Conservation (phyloP, 2,329 filamentous ascomycete species). For the Phoma sp. region DNA sequence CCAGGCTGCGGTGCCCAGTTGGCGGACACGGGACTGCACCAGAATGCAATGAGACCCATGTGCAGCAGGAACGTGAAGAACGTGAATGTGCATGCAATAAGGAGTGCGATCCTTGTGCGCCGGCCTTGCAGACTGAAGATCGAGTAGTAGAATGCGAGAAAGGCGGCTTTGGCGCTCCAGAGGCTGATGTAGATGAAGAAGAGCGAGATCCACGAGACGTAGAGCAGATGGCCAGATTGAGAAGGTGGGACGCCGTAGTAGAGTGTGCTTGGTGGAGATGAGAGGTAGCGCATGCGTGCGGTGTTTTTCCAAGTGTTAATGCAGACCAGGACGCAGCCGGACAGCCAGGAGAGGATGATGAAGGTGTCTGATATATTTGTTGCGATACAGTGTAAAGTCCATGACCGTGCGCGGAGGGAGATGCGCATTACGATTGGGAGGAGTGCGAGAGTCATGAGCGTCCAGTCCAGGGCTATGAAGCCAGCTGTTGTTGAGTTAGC, state of each 20-base stretch:
- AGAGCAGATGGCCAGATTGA: constrained; percentile 37
- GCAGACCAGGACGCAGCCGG: constrained; percentile 22
- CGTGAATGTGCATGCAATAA: background rate
- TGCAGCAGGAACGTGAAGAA: background rate
- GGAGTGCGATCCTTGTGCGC: constrained; percentile 16
- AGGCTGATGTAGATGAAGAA: constrained; percentile 44
- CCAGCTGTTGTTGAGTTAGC: constrained; percentile 26
- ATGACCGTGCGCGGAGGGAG: constrained; percentile 27
- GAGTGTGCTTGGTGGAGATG: background rate
- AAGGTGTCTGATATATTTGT: constrained; percentile 31
- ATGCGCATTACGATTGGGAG: constrained; percentile 38
- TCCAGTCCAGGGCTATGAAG: constrained; percentile 39
- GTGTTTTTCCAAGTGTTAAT: constrained; percentile 44
- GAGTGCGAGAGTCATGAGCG: constrained; percentile 36
- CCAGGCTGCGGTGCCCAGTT: background rate
- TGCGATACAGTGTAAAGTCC: constrained; percentile 16
- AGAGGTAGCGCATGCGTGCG: constrained; percentile 34
- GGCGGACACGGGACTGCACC: background rate
- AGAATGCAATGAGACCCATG: background rate
- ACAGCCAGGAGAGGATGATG: constrained; percentile 28
- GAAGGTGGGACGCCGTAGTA: constrained; percentile 24
- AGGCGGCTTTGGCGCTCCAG: constrained; percentile 39
- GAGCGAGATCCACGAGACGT: constrained; percentile 41
- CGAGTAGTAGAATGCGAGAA: constrained; percentile 42
- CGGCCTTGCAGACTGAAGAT: constrained; percentile 35